phyloP scores from a whole-genome alignment of 2,329 filamentous ascomycete species.

The Fusarium oligoseptatum region DNA sequence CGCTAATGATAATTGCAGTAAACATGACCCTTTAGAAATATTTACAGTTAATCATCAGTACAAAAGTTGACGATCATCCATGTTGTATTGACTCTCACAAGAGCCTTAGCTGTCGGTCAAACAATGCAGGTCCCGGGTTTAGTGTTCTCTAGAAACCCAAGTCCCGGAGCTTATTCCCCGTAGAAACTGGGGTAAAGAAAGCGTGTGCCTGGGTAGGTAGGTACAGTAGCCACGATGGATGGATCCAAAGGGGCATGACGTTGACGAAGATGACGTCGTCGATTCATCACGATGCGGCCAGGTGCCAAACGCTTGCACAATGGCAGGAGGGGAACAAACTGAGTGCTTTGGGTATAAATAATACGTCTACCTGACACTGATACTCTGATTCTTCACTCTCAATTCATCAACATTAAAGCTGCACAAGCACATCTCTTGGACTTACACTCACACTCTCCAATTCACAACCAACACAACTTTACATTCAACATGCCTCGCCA shows the following conservation, averaged over 20 bases:
- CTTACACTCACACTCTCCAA: slow-evolving; percentile 3
- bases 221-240: background rate
- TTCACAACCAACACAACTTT: slow-evolving; percentile 4
- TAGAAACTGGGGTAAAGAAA: background rate
- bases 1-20: background rate
- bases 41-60: background rate
- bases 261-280: slow-evolving; percentile 38
- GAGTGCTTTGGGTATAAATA: slow-evolving; percentile 26
- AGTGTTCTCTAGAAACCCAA: background rate
- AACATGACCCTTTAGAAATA: background rate
- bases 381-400: slow-evolving; percentile 3
- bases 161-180: background rate
- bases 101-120: background rate
- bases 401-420: slow-evolving; percentile 3
- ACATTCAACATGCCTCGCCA: slow-evolving; percentile 62
- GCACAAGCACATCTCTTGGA: background rate
- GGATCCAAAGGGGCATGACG: slow-evolving; percentile 24
- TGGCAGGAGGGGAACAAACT: background rate
- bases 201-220: background rate
- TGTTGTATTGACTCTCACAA: background rate
- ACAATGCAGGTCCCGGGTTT: slow-evolving; percentile 1
- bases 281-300: slow-evolving; percentile 33
- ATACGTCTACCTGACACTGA: background rate
- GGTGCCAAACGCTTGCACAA: slow-evolving; percentile 14
- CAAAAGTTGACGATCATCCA: background rate